Percentiles rank a stretch among this genome's conserved stretches.
These are phyloP conservation scores for Polyrhizophydium stewartii DNA, from an alignment of 371 early-diverging fungal genomes.

Conservation along the genomic window DNA sequence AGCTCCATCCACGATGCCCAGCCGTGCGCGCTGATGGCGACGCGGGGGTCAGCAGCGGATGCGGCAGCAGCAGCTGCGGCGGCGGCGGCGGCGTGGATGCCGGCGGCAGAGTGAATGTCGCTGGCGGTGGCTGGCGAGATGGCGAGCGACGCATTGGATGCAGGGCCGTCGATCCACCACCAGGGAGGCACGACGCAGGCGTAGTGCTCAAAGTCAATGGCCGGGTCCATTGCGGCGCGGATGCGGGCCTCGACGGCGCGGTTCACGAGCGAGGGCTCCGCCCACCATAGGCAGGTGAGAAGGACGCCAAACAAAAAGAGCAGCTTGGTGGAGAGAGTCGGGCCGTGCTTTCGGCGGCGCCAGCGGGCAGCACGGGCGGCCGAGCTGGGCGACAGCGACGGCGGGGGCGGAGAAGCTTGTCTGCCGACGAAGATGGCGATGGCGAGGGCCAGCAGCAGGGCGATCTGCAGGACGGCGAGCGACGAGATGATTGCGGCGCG, in stretches of 20 bases:
- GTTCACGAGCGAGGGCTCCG: constrained; percentile 19
- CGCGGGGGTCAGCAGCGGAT: too few species aligned
- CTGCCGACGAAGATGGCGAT: background rate
- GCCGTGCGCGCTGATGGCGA: constrained; percentile 10
- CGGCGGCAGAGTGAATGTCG: background rate
- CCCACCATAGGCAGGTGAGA: constrained; percentile 4
- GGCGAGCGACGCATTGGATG: background rate
- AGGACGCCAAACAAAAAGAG: constrained; percentile 14
- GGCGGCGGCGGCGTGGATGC: background rate
- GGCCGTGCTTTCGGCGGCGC: constrained; percentile 7
- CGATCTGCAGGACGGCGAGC: constrained; percentile 11
- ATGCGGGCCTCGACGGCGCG: constrained; percentile 8
- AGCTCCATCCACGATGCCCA: constrained; percentile 33
- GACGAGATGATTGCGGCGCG: too few species aligned
- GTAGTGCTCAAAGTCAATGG: background rate
- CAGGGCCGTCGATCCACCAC: constrained; percentile 17
- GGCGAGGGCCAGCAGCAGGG: constrained; percentile 7
- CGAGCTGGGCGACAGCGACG: constrained; percentile 1
- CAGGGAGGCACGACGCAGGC: constrained; percentile 34
- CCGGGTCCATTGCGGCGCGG: background rate
- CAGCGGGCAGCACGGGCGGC: background rate
- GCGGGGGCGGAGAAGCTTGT: background rate
- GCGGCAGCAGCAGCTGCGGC: too few species aligned
- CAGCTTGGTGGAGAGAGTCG: constrained; percentile 6
- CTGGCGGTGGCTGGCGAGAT: background rate